Evolutionary conservation across 768 basidiomycete genomes (phyloP).

Genomic region (Pulveroboletus sp.): DNA sequence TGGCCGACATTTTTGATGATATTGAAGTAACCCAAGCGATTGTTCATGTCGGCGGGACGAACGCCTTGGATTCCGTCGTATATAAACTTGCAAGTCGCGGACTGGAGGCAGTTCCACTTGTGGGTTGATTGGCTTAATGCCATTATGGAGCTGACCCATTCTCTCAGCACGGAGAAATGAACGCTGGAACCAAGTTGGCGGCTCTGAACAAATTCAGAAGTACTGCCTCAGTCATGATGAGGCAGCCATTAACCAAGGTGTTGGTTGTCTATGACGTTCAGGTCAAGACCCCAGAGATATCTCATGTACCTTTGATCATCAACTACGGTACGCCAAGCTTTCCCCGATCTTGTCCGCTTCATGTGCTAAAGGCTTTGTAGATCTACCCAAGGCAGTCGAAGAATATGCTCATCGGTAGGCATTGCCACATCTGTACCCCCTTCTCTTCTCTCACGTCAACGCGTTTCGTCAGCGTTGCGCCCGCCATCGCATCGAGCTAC

Average conservation of each 20-base stretch:
- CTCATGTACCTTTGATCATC: conserved; percentile 89
- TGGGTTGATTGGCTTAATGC: conserved; percentile 39
- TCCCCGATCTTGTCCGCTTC: not conserved
- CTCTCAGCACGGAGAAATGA: conserved; percentile 89
- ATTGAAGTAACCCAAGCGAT: conserved; percentile 77
- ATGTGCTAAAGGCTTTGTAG: conserved; percentile 37
- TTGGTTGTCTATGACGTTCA: conserved; percentile 93
- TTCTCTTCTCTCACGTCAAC: conserved; percentile 6
- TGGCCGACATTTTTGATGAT: conserved; percentile 88
- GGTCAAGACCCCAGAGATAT: conserved; percentile 85
- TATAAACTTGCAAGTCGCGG: conserved; percentile 86
- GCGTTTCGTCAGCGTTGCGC: conserved; percentile 58
- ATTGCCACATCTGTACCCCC: not conserved
- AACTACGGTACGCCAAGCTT: conserved; percentile 70
- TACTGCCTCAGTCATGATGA: conserved; percentile 50
- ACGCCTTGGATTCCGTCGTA: conserved; percentile 81
- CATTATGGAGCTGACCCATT: conserved; percentile 11
- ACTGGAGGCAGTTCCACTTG: conserved; percentile 85
- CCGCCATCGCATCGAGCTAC: conserved; percentile 81
- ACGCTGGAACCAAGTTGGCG: conserved; percentile 72
- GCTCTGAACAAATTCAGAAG: conserved; percentile 83
- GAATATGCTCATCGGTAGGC: conserved; percentile 91
- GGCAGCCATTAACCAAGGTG: conserved; percentile 67
- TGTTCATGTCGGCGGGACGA: conserved; percentile 87
- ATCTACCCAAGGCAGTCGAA: conserved; percentile 92